A percentile compares a stretch with the other conserved stretches of the same genome.
Conservation (phyloP, 495 filamentous ascomycete genomes). For the Aspergillus heteromorphus region DNA sequence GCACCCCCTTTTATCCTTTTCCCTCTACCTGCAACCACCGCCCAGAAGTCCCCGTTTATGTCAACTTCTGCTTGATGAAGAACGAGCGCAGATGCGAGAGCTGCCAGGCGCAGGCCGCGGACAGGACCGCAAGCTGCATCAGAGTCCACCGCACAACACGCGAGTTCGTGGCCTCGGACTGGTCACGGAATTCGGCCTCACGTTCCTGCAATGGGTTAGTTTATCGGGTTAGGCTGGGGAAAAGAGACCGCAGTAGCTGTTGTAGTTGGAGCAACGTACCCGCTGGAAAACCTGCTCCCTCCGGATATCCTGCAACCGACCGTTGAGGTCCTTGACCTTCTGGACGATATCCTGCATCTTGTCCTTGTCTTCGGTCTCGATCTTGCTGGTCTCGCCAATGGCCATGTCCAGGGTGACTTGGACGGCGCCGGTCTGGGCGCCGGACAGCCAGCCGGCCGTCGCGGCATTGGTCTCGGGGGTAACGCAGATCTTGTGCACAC, state of each 20-base stretch:
- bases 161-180: conserved; percentile 88
- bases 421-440: conserved; percentile 64
- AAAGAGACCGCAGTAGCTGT: too few relatives aligned
- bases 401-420: conserved; percentile 83
- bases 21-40: not conserved
- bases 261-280: conserved; percentile 47
- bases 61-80: conserved; percentile 99
- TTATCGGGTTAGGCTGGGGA: not conserved
- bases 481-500: conserved; percentile 93
- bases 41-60: conserved; percentile 27
- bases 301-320: conserved; percentile 79
- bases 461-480: conserved; percentile 63
- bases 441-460: conserved; percentile 63
- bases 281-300: conserved; percentile 95
- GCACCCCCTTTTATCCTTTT: not conserved
- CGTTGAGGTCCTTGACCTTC: conserved; percentile 86
- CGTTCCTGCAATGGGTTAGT: conserved; percentile 61
- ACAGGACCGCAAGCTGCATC: conserved; percentile 83
- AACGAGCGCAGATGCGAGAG: conserved; percentile 90
- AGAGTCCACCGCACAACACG: conserved; percentile 92
- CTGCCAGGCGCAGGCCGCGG: conserved; percentile 93
- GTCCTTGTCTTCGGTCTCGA: conserved; percentile 88
- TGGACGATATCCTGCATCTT: conserved; percentile 90
- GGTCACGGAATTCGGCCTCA: conserved; percentile 96
- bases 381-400: conserved; percentile 91